phyloP scores from a whole-genome alignment of 1,139 yeast species.

The Protomyces inouyei region DNA sequence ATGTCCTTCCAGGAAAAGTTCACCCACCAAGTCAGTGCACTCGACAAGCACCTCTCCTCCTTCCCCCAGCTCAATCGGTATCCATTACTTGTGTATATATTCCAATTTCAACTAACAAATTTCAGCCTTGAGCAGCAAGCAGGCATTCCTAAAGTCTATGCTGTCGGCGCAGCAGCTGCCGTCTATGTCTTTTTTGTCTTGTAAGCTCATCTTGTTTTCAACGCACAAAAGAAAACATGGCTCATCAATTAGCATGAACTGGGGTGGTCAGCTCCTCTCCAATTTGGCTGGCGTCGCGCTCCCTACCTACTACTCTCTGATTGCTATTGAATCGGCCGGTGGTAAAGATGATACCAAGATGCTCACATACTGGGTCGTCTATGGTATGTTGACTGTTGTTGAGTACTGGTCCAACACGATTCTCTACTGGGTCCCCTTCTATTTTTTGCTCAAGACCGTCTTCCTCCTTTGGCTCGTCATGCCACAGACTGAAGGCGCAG shows the following conservation, averaged over 20 bases:
- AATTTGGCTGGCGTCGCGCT: constrained; percentile 85
- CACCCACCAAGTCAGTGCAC: constrained; percentile 10
- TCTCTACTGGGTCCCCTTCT: constrained; percentile 87
- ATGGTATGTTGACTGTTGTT: constrained; percentile 79
- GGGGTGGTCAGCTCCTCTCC: constrained; percentile 79
- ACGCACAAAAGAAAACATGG: not conserved
- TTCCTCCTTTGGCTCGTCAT: constrained; percentile 83
- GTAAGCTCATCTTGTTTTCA: constrained; percentile 45
- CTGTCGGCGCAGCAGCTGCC: constrained; percentile 59
- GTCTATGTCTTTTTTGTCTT: constrained; percentile 57
- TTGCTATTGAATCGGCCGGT: constrained; percentile 69
- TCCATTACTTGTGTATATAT: not conserved
- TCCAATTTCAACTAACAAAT: not conserved
- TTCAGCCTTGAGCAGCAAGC: constrained; percentile 22
- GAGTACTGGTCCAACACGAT: constrained; percentile 96
- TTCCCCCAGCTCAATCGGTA: constrained; percentile 21
- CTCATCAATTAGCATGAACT: constrained; percentile 48
- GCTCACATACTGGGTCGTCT: constrained; percentile 71
- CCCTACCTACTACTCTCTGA: constrained; percentile 84
- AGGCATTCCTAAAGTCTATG: constrained; percentile 84
- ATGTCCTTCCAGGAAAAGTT: constrained; percentile 22
- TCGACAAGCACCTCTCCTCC: constrained; percentile 10
- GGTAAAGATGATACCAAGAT: constrained; percentile 65
- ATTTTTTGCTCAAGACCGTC: constrained; percentile 87
- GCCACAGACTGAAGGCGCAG: constrained; percentile 85